Percentiles rank a stretch among this genome's conserved stretches.
These are phyloP conservation scores for Clonostachys chloroleuca DNA, from an alignment of 2,329 filamentous ascomycete genomes.

Conservation along the genomic window DNA sequence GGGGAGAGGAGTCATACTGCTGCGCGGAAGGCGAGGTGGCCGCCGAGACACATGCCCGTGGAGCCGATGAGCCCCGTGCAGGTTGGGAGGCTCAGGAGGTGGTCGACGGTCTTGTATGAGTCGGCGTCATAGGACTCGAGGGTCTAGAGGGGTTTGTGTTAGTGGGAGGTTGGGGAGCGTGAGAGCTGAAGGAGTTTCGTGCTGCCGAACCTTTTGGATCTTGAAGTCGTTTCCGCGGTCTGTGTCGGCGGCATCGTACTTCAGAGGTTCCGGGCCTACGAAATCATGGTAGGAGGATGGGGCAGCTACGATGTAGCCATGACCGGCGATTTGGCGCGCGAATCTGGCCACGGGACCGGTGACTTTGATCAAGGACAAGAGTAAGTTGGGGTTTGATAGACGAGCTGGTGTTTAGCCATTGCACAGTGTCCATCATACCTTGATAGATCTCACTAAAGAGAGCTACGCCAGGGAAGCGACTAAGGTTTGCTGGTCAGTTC, in stretches of 20 bases:
- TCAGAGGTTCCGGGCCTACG: conserved; percentile 74
- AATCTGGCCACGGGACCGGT: conserved; percentile 88
- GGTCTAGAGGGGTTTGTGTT: conserved; percentile 42
- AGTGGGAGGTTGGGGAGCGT: background rate
- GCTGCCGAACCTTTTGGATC: conserved; percentile 58
- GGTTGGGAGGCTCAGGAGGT: conserved; percentile 67
- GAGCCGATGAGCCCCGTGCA: conserved; percentile 77
- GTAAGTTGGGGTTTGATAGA: background rate
- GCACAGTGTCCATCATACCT: conserved; percentile 46
- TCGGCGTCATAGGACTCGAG: conserved; percentile 84
- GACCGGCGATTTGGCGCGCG: conserved; percentile 84
- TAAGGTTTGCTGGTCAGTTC: background rate
- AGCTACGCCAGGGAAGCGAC: conserved; percentile 76
- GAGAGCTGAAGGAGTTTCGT: too few relatives aligned
- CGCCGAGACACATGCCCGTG: conserved; percentile 90
- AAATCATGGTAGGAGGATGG: conserved; percentile 94
- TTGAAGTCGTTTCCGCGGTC: conserved; percentile 87
- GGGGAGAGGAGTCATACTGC: conserved; percentile 30
- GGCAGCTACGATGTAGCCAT: conserved; percentile 90
- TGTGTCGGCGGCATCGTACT: conserved; percentile 84
- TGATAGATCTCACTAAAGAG: conserved; percentile 96
- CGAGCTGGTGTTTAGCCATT: background rate
- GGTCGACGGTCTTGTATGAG: conserved; percentile 61
- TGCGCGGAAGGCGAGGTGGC: conserved; percentile 69
- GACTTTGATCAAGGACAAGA: conserved; percentile 43